Evolutionary conservation across 768 basidiomycete species (phyloP), one percentile per base, ranked within the genome.

Genomic region (Lactifluus echinatus): DNA sequence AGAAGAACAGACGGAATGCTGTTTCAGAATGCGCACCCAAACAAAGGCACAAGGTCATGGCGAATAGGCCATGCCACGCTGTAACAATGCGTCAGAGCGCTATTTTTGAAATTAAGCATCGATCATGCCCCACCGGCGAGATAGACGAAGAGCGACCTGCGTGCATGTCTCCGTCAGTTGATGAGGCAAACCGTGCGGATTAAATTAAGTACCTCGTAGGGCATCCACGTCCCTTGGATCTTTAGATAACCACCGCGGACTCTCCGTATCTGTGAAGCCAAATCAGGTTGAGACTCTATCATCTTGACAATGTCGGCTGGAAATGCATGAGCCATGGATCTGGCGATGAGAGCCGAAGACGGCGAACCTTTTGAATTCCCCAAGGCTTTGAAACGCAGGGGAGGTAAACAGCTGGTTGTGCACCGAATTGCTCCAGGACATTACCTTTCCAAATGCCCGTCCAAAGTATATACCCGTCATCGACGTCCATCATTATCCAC

Each of bases 401-500:
- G 10, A 45, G 47, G 62, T 64, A 56, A 66, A 62, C 42, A 43
- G n/a, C 23, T 17, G 21, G 12, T 45, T 29, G 55, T 40, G 46
- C 26, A 3, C 36, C 42, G 8, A 10, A 10, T 50, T 1, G 21
- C 37, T 14, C 48, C 42, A 29, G 10, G 6, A 37, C 23, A 26
- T 59, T 57, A 89, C 89, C 90, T 78, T 93, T 93, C 91, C 91
- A 93, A 52, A 93, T 93, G 10, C 89, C 88, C 1, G 92, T 93
- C 90, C 91, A 93, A 17, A 92, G 75, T 56, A 93, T 85, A 68
- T 90, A 93, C 3, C 91, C 91, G 68, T 92, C 90, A 68, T 93
- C 91, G 66, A 89, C 87, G 73, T 93, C 91, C 81, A 93, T 90
- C 91, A 93, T 93, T 66, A 93, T 89, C 87, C 89, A 91, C 66